phyloP scores from a whole-genome alignment of 2,329 filamentous ascomycete species.

The Fusarium keratoplasticum region DNA sequence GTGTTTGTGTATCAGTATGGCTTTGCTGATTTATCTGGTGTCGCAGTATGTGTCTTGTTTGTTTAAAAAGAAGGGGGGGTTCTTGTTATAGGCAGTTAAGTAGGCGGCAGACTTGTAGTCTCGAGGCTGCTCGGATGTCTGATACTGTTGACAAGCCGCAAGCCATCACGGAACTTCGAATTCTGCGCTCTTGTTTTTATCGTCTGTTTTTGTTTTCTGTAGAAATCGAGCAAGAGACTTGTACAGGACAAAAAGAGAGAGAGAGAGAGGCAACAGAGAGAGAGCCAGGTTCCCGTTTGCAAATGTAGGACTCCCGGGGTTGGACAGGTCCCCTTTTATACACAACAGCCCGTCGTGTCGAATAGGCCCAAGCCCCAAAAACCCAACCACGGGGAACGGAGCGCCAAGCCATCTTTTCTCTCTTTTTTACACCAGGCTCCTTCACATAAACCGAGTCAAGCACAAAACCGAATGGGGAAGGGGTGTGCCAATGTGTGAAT shows the following conservation, averaged over 20 bases:
- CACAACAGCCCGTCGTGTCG: neutral
- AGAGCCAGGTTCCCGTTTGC: conserved; percentile 6
- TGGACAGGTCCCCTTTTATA: conserved; percentile 36
- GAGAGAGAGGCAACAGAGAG: neutral
- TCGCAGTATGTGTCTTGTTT: neutral
- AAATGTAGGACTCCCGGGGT: conserved; percentile 12
- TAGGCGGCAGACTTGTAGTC: conserved; percentile 44
- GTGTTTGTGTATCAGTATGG: neutral
- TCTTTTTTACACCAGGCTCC: neutral
- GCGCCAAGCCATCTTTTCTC: conserved; percentile 19
- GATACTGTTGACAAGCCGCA: conserved; percentile 40
- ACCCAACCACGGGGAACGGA: conserved; percentile 12
- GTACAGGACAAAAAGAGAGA: neutral
- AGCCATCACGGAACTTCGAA: conserved; percentile 41
- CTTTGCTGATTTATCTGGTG: neutral
- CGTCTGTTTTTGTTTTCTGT: conserved; percentile 11
- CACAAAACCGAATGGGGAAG: conserved; percentile 13
- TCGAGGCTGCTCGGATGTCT: conserved; percentile 42
- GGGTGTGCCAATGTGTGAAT: conserved; percentile 32
- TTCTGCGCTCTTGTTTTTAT: conserved; percentile 15
- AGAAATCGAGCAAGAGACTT: conserved; percentile 6
- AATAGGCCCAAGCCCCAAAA: conserved; percentile 7
- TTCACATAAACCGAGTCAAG: conserved; percentile 11
- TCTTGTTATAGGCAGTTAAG: conserved; percentile 43
- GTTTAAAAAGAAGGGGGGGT: conserved; percentile 13